Evolutionary conservation across 805 yeast species (phyloP).

Genomic region (Wickerhamiella sergipiensis): DNA sequence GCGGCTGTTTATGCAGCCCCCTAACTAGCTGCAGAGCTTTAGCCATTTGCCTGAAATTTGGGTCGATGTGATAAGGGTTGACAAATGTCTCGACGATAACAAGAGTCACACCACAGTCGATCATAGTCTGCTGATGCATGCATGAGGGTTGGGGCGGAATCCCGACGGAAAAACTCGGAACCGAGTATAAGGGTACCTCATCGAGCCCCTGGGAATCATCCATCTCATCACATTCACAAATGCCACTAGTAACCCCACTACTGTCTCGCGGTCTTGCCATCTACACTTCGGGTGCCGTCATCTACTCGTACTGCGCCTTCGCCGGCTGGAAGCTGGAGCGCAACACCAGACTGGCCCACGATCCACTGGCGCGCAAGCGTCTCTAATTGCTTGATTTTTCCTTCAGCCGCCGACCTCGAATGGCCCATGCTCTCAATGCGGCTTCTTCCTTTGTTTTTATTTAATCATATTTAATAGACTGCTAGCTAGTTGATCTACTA

Average conservation of each 20-base stretch:
- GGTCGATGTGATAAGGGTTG: not conserved
- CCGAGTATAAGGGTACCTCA: not conserved
- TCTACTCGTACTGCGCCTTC: not conserved
- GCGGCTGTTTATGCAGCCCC: not conserved
- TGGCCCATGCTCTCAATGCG: not conserved
- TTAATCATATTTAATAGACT: not conserved
- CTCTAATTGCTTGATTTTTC: not conserved
- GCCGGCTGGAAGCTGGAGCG: not conserved
- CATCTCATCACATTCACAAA: not conserved
- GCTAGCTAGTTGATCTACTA: not conserved
- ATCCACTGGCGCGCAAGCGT: not conserved
- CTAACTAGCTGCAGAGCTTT: not conserved
- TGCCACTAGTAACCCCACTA: not conserved
- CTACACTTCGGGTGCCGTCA: not conserved
- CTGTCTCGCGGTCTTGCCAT: not conserved
- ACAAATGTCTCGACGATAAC: not conserved
- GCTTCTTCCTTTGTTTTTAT: not conserved
- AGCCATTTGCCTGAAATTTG: not conserved
- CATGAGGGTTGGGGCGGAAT: not conserved
- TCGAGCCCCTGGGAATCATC: not conserved
- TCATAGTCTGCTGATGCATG: not conserved
- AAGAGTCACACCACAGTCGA: not conserved
- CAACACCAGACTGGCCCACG: not conserved
- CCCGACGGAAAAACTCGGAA: not conserved
- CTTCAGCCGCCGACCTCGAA: not conserved